phyloP scores from a whole-genome alignment of 805 yeast species.

The Sugiyamaella marilandica region DNA sequence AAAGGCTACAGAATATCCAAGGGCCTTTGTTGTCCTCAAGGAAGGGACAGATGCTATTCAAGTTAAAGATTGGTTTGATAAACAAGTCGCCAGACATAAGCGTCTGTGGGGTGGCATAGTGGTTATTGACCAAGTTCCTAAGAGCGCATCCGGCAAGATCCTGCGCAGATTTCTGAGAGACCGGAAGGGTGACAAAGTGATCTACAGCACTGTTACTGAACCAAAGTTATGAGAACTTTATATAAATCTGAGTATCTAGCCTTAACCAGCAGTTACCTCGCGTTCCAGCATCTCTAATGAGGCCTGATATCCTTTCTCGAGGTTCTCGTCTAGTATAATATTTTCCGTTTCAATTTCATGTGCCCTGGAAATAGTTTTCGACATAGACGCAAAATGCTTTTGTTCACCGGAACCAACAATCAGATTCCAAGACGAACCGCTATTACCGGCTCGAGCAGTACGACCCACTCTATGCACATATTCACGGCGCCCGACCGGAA shows the following conservation, averaged over 20 bases:
- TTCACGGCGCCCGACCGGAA: conserved; percentile 84
- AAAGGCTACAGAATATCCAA: conserved; percentile 24
- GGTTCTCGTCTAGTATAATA: conserved; percentile 4
- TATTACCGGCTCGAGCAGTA: conserved; percentile 86
- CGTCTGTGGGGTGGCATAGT: conserved; percentile 40
- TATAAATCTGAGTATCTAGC: too few relatives aligned
- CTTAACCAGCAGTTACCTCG: conserved; percentile 10
- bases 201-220: too few relatives aligned
- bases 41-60: conserved; percentile 12
- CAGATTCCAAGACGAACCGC: conserved; percentile 71
- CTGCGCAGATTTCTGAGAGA: conserved; percentile 86
- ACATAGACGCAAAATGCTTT: conserved; percentile 40
- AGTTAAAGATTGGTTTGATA: conserved; percentile 23
- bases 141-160: conserved; percentile 88
- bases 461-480: conserved; percentile 96
- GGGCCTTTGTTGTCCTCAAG: conserved; percentile 23
- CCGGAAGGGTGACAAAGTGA: neutral
- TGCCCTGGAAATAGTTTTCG: conserved; percentile 29
- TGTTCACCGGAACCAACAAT: conserved; percentile 75
- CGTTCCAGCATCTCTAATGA: conserved; percentile 18
- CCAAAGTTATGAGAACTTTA: too few relatives aligned
- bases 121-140: conserved; percentile 76
- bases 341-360: conserved; percentile 5
- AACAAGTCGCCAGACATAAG: conserved; percentile 28
- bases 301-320: conserved; percentile 15